Percentiles rank a stretch among this genome's conserved stretches.
Conservation (phyloP, 768 basidiomycete genomes). For the Tylopilus sp. region DNA sequence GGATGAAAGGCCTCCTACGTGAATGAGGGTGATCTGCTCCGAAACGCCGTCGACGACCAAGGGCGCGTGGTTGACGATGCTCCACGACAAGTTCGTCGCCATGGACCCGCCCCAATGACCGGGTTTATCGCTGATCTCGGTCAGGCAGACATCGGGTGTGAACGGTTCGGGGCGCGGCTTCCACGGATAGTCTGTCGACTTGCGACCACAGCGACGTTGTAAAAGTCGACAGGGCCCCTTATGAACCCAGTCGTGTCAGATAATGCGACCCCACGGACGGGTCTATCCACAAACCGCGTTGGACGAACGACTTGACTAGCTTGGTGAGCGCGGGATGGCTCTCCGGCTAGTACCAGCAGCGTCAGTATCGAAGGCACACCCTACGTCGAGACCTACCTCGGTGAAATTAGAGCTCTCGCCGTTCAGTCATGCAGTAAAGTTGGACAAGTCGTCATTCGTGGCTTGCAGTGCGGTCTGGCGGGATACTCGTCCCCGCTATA, state of each 20-base stretch:
- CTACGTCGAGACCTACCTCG: conserved; percentile 39
- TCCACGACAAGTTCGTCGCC: too few relatives aligned
- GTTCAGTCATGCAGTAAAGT: too few relatives aligned
- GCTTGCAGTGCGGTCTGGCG: conserved; percentile 56
- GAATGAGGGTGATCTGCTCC: conserved; percentile 58
- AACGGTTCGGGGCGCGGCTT: conserved; percentile 43
- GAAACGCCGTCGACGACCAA: too few relatives aligned
- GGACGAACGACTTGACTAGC: too few relatives aligned
- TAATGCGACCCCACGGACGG: too few relatives aligned
- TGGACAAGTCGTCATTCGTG: conserved; percentile 56
- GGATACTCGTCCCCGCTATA: conserved; percentile 68
- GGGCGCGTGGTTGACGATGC: too few relatives aligned
- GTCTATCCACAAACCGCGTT: too few relatives aligned
- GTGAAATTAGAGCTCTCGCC: too few relatives aligned
- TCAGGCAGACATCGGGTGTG: conserved; percentile 48
- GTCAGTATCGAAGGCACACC: neutral
- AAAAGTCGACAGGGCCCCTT: conserved; percentile 55
- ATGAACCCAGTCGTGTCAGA: conserved; percentile 76
- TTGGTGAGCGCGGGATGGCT: conserved; percentile 40
- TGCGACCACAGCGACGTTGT: conserved; percentile 60
- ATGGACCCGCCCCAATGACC: conserved; percentile 73
- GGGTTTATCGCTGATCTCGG: conserved; percentile 43
- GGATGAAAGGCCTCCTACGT: too few relatives aligned
- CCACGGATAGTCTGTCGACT: conserved; percentile 44
- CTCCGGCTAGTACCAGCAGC: too few relatives aligned